phyloP scores from a whole-genome alignment of 345 rosid genomes.

The Corchorus olitorius region DNA sequence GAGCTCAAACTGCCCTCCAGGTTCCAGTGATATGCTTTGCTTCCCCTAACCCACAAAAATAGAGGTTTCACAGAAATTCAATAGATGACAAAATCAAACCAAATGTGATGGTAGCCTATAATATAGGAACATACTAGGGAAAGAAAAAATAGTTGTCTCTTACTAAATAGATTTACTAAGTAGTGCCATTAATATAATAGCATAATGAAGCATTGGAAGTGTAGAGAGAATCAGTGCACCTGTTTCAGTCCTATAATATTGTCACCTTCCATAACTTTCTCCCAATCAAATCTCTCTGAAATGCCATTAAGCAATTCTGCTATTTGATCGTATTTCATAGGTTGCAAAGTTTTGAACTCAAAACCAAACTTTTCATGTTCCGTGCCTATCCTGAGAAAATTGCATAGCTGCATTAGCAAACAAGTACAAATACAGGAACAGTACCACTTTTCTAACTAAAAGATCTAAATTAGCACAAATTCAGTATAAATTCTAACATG shows the following conservation, averaged over 20 bases:
- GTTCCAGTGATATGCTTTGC: constrained; percentile 98
- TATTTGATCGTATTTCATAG: constrained; percentile 96
- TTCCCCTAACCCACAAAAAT: constrained; percentile 66
- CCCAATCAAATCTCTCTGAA: constrained; percentile 99
- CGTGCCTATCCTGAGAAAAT: constrained; percentile 82
- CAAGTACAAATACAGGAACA: background rate
- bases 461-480: background rate
- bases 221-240: constrained; percentile 41
- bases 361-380: constrained; percentile 99
- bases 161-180: background rate
- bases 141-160: background rate
- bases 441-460: background rate
- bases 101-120: background rate
- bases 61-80: constrained; percentile 4
- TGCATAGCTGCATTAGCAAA: constrained; percentile 29
- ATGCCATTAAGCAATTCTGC: constrained; percentile 87
- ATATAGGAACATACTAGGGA: background rate
- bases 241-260: constrained; percentile 90
- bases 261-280: constrained; percentile 86
- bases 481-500: background rate
- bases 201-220: constrained; percentile 12
- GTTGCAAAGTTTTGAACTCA: constrained; percentile 67
- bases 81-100: background rate
- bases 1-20: constrained; percentile 99
- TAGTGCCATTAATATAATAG: background rate